Base-by-base conservation (phyloP, 148 eudicot genomes). In the Rhododendron williamsianum region DNA sequence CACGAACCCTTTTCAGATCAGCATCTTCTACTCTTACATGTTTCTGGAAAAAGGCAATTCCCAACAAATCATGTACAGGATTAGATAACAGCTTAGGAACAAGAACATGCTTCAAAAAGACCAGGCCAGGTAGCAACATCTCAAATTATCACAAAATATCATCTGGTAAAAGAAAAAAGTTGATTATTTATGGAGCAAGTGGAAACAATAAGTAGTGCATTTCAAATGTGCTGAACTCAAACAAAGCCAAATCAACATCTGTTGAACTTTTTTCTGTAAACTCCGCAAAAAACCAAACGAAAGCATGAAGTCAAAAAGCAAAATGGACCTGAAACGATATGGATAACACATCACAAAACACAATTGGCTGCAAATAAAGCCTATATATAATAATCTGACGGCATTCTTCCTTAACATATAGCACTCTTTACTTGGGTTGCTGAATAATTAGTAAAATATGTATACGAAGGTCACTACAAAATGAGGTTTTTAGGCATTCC, bases 1-100 rank as follows among this genome's bases (percentile, higher is more conserved):
- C 99, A 49, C 93, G 94, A 72, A 87, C 83, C 90, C 88, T 94
- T 90, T 92, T 95, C 88, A 95, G 87, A 43, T 95, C 87, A 84
- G 87, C 84, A 87, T 92, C 98, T 56, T 97, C 98, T 72, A 89
- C 89, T 81, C 87, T 94, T 2, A 80, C 85, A 82, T 95, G 93
- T 88, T 87, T 93, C 99, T 97, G 81, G 88, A 72, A 86, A 88
- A 49, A 85, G 83, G 56, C 81, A 82, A 71, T 25, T 54, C 25
- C n/a, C 25, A 56, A 19, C 15, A 56, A 56, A 58, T 80, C 56
- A 56, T 11, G 60, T 10, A 16, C n/a, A 21, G 13, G 10, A 76
- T 16, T 13, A 52, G 6, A 73, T 65, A 69, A 43, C 45, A 73
- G 67, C 52, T 58, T 48, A 78, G 56, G 58, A 77, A 67, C 71